Base-by-base conservation (phyloP, 768 basidiomycete species). In the Lentinula raphanica region DNA sequence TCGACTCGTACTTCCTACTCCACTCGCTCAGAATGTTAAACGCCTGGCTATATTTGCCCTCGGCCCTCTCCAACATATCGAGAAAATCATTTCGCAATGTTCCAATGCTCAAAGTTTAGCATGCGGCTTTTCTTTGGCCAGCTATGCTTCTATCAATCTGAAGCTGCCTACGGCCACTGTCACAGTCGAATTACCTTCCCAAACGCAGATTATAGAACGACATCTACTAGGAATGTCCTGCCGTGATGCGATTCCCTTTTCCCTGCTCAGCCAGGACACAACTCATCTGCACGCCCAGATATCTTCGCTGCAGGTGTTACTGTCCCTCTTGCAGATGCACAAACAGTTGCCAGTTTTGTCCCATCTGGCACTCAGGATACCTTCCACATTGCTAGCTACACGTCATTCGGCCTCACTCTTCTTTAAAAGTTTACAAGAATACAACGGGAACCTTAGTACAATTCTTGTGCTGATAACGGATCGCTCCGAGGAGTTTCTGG, bases 31-130 rank as follows among this genome's bases (percentile, higher is more conserved):
- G 11, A 63, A 58, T 40, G 71, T 75, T 31, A 65, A 68, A 56
- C 66, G 72, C 62, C 67, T 74, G 51, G 70, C 70, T 64, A 69
- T 75, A 49, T 70, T 74, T 56, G 68, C 73, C 7, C 64, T 69
- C 12, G 72, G 72, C 15, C 73, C 74, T 40, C 61, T 70, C 7
- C 64, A 65, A 29, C 63, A 57, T 49, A 73, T 75, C 60, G 65
- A 69, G 51, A 56, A 59, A 13, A 68, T 73, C 35, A 62, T 75
- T 51, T 54, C 65, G 21, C 66, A 60, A 27, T 74, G 74, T 61
- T 61, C 60, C 3, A 68, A 68, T 57, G 68, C 71, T 21, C 63
- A 62, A 31, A 71, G 67, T 62, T 66, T 73, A 29, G 71, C 72
- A 2, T 75, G 72, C 62, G 70, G 71, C 12, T 74, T 74, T 64